A percentile compares a stretch with the other conserved stretches of the same genome.
Evolutionary conservation across 2,329 filamentous ascomycete species (phyloP).

Genomic region (Trichoderma semiorbis): DNA sequence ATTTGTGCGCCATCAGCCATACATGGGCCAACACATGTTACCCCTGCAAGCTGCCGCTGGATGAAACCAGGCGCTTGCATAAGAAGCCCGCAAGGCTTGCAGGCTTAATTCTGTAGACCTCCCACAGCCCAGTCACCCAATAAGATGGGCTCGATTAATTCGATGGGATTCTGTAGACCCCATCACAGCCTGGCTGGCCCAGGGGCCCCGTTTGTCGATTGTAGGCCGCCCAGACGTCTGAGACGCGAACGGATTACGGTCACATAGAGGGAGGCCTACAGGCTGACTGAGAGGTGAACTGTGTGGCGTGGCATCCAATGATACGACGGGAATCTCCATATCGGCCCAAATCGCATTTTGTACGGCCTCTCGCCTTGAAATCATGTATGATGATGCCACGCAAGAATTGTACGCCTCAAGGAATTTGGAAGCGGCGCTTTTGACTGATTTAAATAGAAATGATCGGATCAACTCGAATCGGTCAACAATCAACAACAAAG

Average conservation of each 20-base stretch:
- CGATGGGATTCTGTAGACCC: not conserved
- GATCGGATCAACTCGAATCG: not conserved
- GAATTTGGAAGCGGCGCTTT: not conserved
- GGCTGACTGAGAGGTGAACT: not conserved
- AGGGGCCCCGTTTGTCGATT: not conserved
- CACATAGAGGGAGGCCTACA: not conserved
- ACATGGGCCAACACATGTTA: slow-evolving; percentile 14
- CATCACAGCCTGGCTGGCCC: not conserved
- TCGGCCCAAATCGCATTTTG: not conserved
- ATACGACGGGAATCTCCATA: not conserved
- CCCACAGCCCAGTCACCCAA: not conserved
- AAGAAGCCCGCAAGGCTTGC: not conserved
- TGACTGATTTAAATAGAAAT: not conserved
- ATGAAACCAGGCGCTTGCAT: not conserved
- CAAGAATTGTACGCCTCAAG: not conserved
- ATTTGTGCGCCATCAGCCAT: not conserved
- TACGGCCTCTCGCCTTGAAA: not conserved
- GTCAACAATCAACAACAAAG: not conserved
- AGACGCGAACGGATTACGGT: not conserved
- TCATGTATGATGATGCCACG: not conserved
- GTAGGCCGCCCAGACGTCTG: slow-evolving; percentile 2
- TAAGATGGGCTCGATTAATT: not conserved
- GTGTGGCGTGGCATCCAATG: not conserved
- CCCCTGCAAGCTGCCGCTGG: not conserved
- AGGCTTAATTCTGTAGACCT: not conserved